A percentile compares a stretch with the other conserved stretches of the same genome.
Conservation (phyloP, 345 rosid species). For the Hibiscus syriacus region DNA sequence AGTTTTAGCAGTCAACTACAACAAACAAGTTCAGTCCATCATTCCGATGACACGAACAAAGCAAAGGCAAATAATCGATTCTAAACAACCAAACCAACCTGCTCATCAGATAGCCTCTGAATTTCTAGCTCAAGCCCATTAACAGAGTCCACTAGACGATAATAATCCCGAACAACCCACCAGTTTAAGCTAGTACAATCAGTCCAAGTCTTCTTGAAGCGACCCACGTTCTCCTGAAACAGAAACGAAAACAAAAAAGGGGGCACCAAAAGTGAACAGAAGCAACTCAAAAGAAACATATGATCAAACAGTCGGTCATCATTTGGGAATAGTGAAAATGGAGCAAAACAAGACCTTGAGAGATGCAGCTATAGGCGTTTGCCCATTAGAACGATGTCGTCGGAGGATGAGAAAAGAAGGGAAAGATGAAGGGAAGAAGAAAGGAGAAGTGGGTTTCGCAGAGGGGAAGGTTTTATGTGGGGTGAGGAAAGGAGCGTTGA, state of each 20-base stretch:
- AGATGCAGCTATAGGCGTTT: conserved; percentile 26
- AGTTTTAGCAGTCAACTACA: conserved; percentile 72
- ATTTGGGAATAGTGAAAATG: not conserved
- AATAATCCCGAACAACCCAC: conserved; percentile 88
- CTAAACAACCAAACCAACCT: conserved; percentile 40
- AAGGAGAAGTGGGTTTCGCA: conserved; percentile 22
- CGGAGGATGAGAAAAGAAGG: conserved; percentile 12
- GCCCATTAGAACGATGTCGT: conserved; percentile 11
- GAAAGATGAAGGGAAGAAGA: conserved; percentile 17
- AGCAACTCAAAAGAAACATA: conserved; percentile 20
- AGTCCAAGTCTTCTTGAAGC: conserved; percentile 37
- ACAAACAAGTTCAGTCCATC: not conserved
- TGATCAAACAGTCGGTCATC: conserved; percentile 48
- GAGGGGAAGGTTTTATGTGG: conserved; percentile 15
- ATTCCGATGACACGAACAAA: conserved; percentile 3
- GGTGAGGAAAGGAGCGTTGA: conserved; percentile 21
- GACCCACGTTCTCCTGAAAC: conserved; percentile 40
- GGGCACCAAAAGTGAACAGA: not conserved
- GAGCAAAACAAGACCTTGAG: conserved; percentile 28
- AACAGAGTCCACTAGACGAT: conserved; percentile 67
- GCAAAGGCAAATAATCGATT: not conserved
- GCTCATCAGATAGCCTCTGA: conserved; percentile 59
- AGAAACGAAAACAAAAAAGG: not conserved
- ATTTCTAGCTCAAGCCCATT: conserved; percentile 52
- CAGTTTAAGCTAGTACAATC: conserved; percentile 59